These are phyloP conservation scores for Ogataea haglerorum DNA, from an alignment of 805 yeast species.

Conservation along the genomic window DNA sequence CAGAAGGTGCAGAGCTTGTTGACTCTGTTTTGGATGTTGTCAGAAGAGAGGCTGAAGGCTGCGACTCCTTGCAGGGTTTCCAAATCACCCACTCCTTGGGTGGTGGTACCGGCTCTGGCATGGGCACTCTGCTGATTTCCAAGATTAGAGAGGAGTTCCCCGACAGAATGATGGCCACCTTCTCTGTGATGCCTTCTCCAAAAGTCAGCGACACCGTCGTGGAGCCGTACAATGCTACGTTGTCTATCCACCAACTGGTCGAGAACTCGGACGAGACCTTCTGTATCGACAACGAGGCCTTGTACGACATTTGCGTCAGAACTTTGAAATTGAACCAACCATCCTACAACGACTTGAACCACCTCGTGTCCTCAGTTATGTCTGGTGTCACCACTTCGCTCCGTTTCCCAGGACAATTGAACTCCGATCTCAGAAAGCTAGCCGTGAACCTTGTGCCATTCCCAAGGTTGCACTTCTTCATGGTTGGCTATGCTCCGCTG, in stretches of 20 bases:
- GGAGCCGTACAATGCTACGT: constrained; percentile 91
- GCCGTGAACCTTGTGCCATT: constrained; percentile 94
- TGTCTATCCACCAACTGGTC: constrained; percentile 86
- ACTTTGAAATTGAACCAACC: constrained; percentile 82
- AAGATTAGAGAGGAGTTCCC: constrained; percentile 90
- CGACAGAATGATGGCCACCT: constrained; percentile 94
- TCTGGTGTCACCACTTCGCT: constrained; percentile 92
- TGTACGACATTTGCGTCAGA: constrained; percentile 83
- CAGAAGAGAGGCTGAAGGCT: constrained; percentile 90
- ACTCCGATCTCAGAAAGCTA: constrained; percentile 86
- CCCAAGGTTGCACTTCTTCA: constrained; percentile 93
- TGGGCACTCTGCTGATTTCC: constrained; percentile 86
- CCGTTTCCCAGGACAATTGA: constrained; percentile 93
- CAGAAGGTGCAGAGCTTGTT: constrained; percentile 93
- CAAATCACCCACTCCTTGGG: constrained; percentile 81
- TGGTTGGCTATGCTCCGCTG: constrained; percentile 93
- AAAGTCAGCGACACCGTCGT: constrained; percentile 90
- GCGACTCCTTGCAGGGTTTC: constrained; percentile 93
- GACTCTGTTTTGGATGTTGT: constrained; percentile 86
- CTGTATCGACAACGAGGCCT: constrained; percentile 93
- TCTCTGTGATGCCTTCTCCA: constrained; percentile 90
- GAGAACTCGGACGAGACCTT: constrained; percentile 91
- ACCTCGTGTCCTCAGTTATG: constrained; percentile 86
- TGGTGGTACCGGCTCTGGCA: constrained; percentile 96
- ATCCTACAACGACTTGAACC: constrained; percentile 72